Evolutionary conservation across 2,329 filamentous ascomycete species (phyloP).

Genomic region (Pseudogymnoascus sp.): DNA sequence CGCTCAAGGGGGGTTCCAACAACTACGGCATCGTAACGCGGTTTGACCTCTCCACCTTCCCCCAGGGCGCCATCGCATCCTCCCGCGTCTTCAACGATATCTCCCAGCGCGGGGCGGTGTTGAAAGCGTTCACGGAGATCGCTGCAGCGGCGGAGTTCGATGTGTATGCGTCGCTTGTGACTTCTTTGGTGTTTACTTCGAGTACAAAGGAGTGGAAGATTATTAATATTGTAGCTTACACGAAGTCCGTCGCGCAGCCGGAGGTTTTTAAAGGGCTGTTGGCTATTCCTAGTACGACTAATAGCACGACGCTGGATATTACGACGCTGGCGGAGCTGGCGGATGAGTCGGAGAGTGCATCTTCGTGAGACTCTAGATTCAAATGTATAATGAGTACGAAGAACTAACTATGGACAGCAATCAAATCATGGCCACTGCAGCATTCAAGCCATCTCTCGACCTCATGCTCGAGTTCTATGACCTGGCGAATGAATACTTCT

Average conservation of each 20-base stretch:
- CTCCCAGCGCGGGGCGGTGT: background rate
- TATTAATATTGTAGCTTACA: background rate
- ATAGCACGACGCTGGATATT: background rate
- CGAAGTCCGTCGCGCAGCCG: background rate
- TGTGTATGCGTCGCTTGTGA: background rate
- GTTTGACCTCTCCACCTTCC: conserved; percentile 34
- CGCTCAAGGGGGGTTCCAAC: conserved; percentile 24
- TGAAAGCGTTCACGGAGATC: background rate
- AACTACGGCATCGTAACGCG: conserved; percentile 28
- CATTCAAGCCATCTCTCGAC: background rate
- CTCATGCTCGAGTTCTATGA: background rate
- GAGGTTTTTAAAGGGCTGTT: background rate
- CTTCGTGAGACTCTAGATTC: background rate
- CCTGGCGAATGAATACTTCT: background rate
- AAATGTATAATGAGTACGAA: background rate
- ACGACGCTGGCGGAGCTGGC: background rate
- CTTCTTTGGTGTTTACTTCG: background rate
- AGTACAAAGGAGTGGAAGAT: background rate
- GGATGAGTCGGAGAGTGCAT: background rate
- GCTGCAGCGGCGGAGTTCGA: background rate
- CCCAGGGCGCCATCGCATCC: background rate
- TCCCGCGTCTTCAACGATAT: background rate
- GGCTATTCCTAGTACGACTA: conserved; percentile 19
- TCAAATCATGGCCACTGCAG: background rate
- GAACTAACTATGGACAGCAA: background rate